Conservation (phyloP, 169 alveolate species). For the Babesia ovis region DNA sequence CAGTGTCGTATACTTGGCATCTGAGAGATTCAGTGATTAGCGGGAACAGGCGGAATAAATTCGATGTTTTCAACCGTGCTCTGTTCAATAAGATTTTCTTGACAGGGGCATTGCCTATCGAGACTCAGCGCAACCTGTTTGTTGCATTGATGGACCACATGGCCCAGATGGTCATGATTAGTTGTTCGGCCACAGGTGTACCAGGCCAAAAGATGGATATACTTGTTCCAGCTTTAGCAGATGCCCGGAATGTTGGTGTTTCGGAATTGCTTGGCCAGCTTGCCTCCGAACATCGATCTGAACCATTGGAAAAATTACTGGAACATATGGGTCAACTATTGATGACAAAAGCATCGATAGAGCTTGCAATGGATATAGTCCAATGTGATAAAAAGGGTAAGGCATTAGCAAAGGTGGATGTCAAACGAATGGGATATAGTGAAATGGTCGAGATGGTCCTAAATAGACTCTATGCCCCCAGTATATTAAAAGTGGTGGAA, state of each 20-base stretch:
- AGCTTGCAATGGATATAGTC: constrained; percentile 19
- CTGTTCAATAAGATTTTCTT: constrained; percentile 32
- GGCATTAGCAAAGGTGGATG: background rate
- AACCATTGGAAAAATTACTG: constrained; percentile 13
- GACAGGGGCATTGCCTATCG: constrained; percentile 3
- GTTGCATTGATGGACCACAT: constrained; percentile 35
- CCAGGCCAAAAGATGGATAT: background rate
- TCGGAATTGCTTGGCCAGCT: constrained; percentile 1
- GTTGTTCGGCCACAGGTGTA: background rate
- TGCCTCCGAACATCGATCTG: constrained; percentile 8
- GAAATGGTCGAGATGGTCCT: constrained; percentile 26
- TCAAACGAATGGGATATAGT: background rate
- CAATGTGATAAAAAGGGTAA: background rate
- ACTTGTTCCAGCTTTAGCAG: constrained; percentile 7
- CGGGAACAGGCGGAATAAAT: constrained; percentile 23
- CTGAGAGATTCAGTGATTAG: constrained; percentile 6
- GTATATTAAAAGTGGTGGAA: constrained; percentile 24
- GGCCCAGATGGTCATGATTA: constrained; percentile 39
- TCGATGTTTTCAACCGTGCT: constrained; percentile 15
- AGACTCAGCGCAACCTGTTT: constrained; percentile 26
- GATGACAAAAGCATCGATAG: constrained; percentile 25
- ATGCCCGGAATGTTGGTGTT: constrained; percentile 21
- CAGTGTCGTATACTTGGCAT: constrained; percentile 38
- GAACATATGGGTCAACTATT: constrained; percentile 4
- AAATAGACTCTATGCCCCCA: constrained; percentile 10